Base-by-base conservation (phyloP, 75 land plant species). In the Cupressus sempervirens region DNA sequence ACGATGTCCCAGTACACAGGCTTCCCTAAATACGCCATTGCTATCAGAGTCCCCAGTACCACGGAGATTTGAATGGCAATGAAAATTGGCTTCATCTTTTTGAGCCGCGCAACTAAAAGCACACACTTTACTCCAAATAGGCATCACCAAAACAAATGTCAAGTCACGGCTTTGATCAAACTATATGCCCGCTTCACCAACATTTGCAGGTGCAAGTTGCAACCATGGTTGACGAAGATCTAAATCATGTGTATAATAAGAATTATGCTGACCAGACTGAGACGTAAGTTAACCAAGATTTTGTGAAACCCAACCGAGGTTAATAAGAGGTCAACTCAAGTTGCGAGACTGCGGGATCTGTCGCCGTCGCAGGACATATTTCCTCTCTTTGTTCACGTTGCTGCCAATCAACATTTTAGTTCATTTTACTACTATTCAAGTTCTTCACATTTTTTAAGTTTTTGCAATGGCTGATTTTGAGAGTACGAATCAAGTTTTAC, bases 51-150 rank as follows among this genome's bases (percentile, higher is more conserved):
- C 3, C 87, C 82, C 83, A 77, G 82, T 62, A 86, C 58, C 18
- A 85, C 84, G 29, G 52, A 54, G 81, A 91, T 10, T 40, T 82
- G 87, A 29, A 85, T 54, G 73, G 84, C 87, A 23, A 90, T 68
- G 36, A 73, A 76, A 15, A 91, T 72, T 14, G 91, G 91, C 92
- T 91, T 91, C 92, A 90, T 91, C 77, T 84, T 84, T 2, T 82
- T 26, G 18, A 41, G 23, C 13, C 62, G 35, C 35, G 13, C 79
- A 23, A 83, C 62, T 76, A 13, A 10, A 50, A 81, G n/a, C 46
- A 50, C 53, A 12, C 53, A 12, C 15, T 50, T 14, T 50, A 15
- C 15, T 0, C 45, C 81, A 7, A 40, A 26, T 26, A 41, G 14
- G 81, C 29, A 32, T 1, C 11, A 45, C n/a, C 41, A 0, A n/a